Base-by-base conservation (phyloP, 768 basidiomycete genomes). In the Guyanaporus albipodus region DNA sequence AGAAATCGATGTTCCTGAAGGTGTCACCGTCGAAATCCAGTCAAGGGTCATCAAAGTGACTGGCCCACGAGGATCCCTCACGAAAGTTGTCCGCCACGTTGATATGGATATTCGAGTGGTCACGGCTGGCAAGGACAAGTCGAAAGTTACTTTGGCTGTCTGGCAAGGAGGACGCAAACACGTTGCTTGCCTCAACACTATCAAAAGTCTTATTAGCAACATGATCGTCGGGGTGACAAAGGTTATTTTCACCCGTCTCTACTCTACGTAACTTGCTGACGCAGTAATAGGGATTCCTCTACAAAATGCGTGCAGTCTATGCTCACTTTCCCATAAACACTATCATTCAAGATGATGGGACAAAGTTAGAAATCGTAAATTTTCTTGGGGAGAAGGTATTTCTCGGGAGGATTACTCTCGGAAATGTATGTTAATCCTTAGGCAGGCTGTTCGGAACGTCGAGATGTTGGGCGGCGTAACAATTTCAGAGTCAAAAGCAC, bases 291-390 rank as follows among this genome's bases (percentile, higher is more conserved):
- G 96, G 96, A 53, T 99, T 98, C 84, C 83, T 84, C 60, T 99
- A 99, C 82, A 99, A 98, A 86, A 97, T 99, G 95, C 91, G 94
- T 59, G 80, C 92, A 22, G 96, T 99, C 42, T 99, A 98, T 66
- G 96, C 96, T 60, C 96, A 99, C 77, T 99, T 99, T 78, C 96
- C 96, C 51, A 96, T 99, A 79, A 99, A 99, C 77, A 86, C 87
- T 67, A 95, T 96, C 68, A 90, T 95, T 61, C 84, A 88, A 67
- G 82, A 88, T 8, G 68, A 68, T 49, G 91, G 88, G 43, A 67
- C 62, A 31, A 69, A 80, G 38, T 70, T 94, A 38, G 93, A 95
- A 68, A 95, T 96, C 69, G 87, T 93, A 54, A 95, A 94, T 73
- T 94, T 95, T 74, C 74, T 94, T 65, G 91, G 92, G 53, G 91